Evolutionary conservation across 2,329 filamentous ascomycete genomes (phyloP).

Genomic region (Metarhizium humberi): DNA sequence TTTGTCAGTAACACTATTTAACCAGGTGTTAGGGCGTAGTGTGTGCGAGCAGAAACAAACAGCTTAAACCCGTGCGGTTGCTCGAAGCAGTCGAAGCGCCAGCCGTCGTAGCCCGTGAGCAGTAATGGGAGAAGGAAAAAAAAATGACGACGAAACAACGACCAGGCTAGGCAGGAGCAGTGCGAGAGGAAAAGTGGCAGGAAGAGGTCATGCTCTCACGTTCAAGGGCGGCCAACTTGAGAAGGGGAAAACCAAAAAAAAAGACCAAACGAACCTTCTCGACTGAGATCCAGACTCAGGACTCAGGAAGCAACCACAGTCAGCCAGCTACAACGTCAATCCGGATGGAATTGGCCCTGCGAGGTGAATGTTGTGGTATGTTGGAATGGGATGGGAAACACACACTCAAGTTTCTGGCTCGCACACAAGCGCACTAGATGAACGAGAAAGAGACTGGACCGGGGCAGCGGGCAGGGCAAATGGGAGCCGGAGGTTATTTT

Average conservation of each 20-base stretch:
- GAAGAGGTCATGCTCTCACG: background rate
- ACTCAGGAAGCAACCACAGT: background rate
- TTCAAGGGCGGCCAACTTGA: background rate
- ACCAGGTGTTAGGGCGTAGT: background rate
- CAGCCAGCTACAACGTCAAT: background rate
- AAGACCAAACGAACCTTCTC: background rate
- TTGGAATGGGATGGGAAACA: background rate
- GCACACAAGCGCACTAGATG: background rate
- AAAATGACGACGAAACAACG: background rate
- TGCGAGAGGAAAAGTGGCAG: background rate
- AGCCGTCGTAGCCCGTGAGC: conserved; percentile 1
- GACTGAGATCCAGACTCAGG: background rate
- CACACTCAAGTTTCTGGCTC: background rate
- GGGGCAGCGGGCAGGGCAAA: conserved; percentile 13
- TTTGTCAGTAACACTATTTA: conserved; percentile 6
- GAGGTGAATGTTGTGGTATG: background rate
- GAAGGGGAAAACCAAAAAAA: background rate
- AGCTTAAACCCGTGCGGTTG: background rate
- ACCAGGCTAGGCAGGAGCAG: background rate
- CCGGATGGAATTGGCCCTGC: background rate
- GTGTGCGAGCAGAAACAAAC: background rate
- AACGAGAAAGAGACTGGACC: background rate
- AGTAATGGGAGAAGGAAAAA: background rate
- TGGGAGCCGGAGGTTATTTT: conserved; percentile 23
- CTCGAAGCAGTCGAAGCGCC: conserved; percentile 3